Evolutionary conservation across 345 rosid genomes (phyloP).

Genomic region (Citrus hindsii): DNA sequence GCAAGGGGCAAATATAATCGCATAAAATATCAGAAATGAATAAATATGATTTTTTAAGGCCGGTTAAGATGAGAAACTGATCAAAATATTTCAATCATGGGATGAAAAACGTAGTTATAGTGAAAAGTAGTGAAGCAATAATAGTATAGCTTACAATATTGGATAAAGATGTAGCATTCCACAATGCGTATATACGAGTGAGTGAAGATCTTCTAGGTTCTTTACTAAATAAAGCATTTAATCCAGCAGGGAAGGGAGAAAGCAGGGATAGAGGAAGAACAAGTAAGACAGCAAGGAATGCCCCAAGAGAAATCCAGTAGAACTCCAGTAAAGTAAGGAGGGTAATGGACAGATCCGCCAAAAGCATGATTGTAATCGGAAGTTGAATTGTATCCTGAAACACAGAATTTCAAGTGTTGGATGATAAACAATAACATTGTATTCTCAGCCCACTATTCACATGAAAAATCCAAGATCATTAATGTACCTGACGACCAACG

Average conservation of each 20-base stretch:
- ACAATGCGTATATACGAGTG: constrained; percentile 80
- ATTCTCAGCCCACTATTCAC: constrained; percentile 1
- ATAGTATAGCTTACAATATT: constrained; percentile 65
- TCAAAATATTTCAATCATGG: background rate
- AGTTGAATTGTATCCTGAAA: constrained; percentile 82
- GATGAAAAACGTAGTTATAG: background rate
- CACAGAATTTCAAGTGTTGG: constrained; percentile 13
- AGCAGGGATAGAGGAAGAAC: constrained; percentile 87
- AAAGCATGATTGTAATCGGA: constrained; percentile 72
- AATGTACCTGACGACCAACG: constrained; percentile 78
- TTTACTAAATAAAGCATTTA: constrained; percentile 91
- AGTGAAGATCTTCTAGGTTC: constrained; percentile 91
- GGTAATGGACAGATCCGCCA: constrained; percentile 83
- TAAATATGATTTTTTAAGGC: background rate
- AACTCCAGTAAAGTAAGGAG: constrained; percentile 82
- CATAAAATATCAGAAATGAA: background rate
- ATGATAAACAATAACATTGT: background rate
- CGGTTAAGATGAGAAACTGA: background rate
- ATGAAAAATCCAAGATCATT: constrained; percentile 8
- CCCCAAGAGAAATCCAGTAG: constrained; percentile 90
- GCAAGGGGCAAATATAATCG: constrained; percentile 25
- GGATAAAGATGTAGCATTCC: constrained; percentile 87
- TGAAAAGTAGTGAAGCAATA: background rate
- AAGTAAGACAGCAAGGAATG: constrained; percentile 81
- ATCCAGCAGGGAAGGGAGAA: constrained; percentile 91